Percentiles rank a stretch among this genome's conserved stretches.
phyloP scores from a whole-genome alignment of 257 asterid genomes.

The Jasminum sambac region DNA sequence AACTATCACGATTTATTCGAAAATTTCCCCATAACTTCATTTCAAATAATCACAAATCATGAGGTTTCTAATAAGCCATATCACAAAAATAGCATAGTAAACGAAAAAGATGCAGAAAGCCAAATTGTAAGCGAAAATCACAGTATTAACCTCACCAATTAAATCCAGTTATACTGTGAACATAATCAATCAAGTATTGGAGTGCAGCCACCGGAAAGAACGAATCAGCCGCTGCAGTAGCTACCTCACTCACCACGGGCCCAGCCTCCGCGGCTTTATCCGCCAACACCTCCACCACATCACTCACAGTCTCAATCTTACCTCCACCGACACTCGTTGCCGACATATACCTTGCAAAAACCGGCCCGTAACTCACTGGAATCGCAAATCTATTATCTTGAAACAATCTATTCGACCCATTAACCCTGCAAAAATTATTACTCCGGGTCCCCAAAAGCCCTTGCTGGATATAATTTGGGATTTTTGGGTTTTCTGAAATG shows the following conservation, averaged over 20 bases:
- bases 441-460: conserved; percentile 27
- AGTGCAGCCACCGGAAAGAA: conserved; percentile 73
- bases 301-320: conserved; percentile 53
- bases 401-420: conserved; percentile 33
- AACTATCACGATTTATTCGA: no score
- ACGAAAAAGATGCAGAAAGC: neutral
- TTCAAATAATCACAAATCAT: neutral
- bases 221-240: conserved; percentile 82
- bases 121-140: neutral
- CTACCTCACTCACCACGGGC: conserved; percentile 71
- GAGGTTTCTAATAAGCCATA: neutral
- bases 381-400: conserved; percentile 37
- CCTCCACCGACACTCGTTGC: conserved; percentile 52
- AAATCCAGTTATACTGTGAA: conserved; percentile 64
- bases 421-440: conserved; percentile 28
- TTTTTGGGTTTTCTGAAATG: conserved; percentile 22
- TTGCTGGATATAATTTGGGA: conserved; percentile 33
- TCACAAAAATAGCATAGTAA: neutral
- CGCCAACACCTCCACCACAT: conserved; percentile 54
- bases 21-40: no score
- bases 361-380: conserved; percentile 46
- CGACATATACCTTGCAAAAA: conserved; percentile 58
- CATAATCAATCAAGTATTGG: conserved; percentile 72
- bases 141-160: conserved; percentile 51
- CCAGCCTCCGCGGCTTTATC: conserved; percentile 54